Evolutionary conservation across 208 protist genomes (phyloP).

Genomic region (Crithidia expoeki): DNA sequence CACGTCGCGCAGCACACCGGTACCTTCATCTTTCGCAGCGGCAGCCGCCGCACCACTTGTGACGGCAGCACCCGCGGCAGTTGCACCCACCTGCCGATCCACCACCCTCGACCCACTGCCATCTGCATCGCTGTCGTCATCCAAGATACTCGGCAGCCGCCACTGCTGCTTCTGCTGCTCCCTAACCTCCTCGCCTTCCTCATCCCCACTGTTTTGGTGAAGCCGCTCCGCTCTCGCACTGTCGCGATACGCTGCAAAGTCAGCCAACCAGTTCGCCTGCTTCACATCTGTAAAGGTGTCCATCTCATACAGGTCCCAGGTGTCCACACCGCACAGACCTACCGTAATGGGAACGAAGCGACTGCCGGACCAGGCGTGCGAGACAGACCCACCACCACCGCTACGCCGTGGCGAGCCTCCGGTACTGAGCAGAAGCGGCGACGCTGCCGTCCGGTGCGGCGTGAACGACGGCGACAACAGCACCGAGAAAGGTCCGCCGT

Average conservation of each 20-base stretch:
- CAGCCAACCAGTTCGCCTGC: constrained; percentile 5
- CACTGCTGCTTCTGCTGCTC: not conserved
- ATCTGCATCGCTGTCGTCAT: not conserved
- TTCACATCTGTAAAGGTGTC: constrained; percentile 34
- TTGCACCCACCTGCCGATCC: not conserved
- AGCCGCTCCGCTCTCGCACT: not conserved
- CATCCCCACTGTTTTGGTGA: not conserved
- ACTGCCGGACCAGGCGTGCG: not conserved
- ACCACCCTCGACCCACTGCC: not conserved
- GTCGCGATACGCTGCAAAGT: not conserved
- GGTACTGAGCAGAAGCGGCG: not conserved
- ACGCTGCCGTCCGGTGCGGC: not conserved
- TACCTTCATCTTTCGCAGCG: not conserved
- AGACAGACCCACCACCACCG: not conserved
- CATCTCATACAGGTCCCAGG: constrained; percentile 35
- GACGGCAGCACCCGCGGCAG: not conserved
- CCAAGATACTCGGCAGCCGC: constrained; percentile 11
- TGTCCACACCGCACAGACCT: constrained; percentile 49
- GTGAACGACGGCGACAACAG: not conserved
- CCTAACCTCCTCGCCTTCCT: not conserved
- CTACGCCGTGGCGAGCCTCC: not conserved
- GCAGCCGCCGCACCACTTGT: not conserved
- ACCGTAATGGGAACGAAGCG: constrained; percentile 25
- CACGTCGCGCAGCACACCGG: constrained; percentile 27
- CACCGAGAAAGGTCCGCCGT: not conserved